A percentile compares a stretch with the other conserved stretches of the same genome.
These are phyloP conservation scores for Phialophora verrucosa DNA, from an alignment of 2,329 filamentous ascomycete species.

Conservation along the genomic window DNA sequence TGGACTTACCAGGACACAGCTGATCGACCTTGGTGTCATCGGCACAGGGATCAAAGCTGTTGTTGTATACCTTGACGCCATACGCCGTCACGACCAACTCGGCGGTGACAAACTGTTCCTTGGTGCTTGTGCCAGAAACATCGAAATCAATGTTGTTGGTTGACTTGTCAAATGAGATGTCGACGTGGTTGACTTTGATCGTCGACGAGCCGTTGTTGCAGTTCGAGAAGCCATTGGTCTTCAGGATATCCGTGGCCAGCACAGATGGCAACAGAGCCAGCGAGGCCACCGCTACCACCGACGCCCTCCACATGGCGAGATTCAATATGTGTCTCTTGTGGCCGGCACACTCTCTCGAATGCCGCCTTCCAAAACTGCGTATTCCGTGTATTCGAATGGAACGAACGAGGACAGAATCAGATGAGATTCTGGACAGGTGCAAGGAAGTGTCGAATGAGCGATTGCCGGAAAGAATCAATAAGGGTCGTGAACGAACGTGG, in stretches of 20 bases:
- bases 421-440: not conserved
- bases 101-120: conserved; percentile 80
- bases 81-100: conserved; percentile 80
- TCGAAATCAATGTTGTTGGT: conserved; percentile 79
- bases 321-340: not conserved
- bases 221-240: conserved; percentile 78
- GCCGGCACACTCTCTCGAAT: conserved; percentile 3
- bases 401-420: not conserved
- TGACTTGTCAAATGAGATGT: conserved; percentile 79
- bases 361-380: not conserved
- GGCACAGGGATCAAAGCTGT: conserved; percentile 83
- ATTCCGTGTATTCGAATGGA: conserved; percentile 1
- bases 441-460: conserved; percentile 23
- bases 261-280: conserved; percentile 46
- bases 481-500: conserved; percentile 25
- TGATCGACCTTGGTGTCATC: conserved; percentile 67
- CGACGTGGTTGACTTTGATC: conserved; percentile 73
- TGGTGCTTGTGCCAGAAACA: conserved; percentile 75
- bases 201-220: conserved; percentile 63
- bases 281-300: conserved; percentile 29
- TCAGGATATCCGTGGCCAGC: conserved; percentile 72
- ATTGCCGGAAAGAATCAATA: conserved; percentile 6
- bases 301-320: conserved; percentile 33
- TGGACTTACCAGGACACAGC: conserved; percentile 76
- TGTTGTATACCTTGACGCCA: conserved; percentile 77